phyloP scores from a whole-genome alignment of 2,329 filamentous ascomycete species.

The Raffaelea ambrosiae region DNA sequence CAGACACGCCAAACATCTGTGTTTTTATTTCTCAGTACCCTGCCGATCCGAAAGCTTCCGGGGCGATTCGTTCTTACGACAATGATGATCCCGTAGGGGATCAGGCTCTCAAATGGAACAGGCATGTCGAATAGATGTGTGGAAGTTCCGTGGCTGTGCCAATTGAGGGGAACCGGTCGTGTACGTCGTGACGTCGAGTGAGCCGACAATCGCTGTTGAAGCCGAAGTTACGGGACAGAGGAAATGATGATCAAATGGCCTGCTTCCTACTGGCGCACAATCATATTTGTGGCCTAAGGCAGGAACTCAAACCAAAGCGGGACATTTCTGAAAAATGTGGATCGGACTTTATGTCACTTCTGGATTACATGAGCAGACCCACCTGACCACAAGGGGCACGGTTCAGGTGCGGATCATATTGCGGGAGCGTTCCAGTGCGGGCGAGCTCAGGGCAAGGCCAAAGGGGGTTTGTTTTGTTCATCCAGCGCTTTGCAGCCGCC shows the following conservation, averaged over 20 bases:
- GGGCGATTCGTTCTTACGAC: slow-evolving; percentile 33
- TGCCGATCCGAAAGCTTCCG: neutral
- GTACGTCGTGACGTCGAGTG: neutral
- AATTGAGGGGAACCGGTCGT: slow-evolving; percentile 10
- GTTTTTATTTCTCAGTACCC: slow-evolving; percentile 3
- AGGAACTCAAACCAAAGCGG: neutral
- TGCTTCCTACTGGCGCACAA: slow-evolving; percentile 7
- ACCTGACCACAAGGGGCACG: neutral
- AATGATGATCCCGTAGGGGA: slow-evolving; percentile 58
- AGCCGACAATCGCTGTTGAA: neutral
- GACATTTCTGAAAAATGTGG: neutral
- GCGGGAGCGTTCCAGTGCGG: neutral
- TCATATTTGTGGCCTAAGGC: slow-evolving; percentile 6
- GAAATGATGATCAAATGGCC: slow-evolving; percentile 5
- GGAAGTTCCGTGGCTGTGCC: neutral
- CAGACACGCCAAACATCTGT: slow-evolving; percentile 57
- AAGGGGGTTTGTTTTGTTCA: neutral
- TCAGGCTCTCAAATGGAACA: slow-evolving; percentile 54
- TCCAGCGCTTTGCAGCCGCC: neutral
- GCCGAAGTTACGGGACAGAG: slow-evolving; percentile 1
- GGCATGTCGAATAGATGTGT: slow-evolving; percentile 39
- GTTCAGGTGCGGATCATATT: neutral
- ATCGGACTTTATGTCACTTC: neutral
- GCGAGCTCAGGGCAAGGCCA: neutral
- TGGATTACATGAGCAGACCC: neutral